Conservation (phyloP, 2,329 filamentous ascomycete species). For the Aureobasidium subglaciale region DNA sequence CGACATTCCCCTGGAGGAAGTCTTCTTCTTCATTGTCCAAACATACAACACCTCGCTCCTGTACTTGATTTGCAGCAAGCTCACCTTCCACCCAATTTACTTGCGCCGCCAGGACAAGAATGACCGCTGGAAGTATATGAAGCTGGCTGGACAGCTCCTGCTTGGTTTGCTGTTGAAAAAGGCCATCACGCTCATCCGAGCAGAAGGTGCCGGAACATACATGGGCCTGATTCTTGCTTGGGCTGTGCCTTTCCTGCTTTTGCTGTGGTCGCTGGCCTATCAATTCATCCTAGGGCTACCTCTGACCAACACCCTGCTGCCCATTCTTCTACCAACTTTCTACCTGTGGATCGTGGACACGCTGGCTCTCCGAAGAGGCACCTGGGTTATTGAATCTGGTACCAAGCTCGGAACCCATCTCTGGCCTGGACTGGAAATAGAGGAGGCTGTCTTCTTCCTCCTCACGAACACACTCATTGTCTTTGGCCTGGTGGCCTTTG, state of each 20-base stretch:
- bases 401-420: slow-evolving; percentile 60
- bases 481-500: slow-evolving; percentile 61
- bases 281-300: slow-evolving; percentile 58
- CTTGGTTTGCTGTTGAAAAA: slow-evolving; percentile 39
- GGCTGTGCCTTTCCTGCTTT: slow-evolving; percentile 58
- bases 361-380: slow-evolving; percentile 58
- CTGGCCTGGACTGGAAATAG: slow-evolving; percentile 61
- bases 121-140: slow-evolving; percentile 35
- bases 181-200: slow-evolving; percentile 41
- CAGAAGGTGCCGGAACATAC: slow-evolving; percentile 52
- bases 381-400: slow-evolving; percentile 61
- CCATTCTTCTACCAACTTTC: slow-evolving; percentile 57
- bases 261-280: slow-evolving; percentile 58
- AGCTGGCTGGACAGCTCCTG: slow-evolving; percentile 44
- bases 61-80: slow-evolving; percentile 61
- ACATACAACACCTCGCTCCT: slow-evolving; percentile 65
- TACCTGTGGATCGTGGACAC: slow-evolving; percentile 70
- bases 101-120: slow-evolving; percentile 37
- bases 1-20: slow-evolving; percentile 62
- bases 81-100: slow-evolving; percentile 50
- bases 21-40: slow-evolving; percentile 73
- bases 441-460: slow-evolving; percentile 69
- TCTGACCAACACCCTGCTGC: slow-evolving; percentile 48
- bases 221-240: slow-evolving; percentile 63
- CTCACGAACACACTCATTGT: slow-evolving; percentile 63